These are phyloP conservation scores for Coffea eugenioides DNA, from an alignment of 257 asterid species.

Conservation along the genomic window DNA sequence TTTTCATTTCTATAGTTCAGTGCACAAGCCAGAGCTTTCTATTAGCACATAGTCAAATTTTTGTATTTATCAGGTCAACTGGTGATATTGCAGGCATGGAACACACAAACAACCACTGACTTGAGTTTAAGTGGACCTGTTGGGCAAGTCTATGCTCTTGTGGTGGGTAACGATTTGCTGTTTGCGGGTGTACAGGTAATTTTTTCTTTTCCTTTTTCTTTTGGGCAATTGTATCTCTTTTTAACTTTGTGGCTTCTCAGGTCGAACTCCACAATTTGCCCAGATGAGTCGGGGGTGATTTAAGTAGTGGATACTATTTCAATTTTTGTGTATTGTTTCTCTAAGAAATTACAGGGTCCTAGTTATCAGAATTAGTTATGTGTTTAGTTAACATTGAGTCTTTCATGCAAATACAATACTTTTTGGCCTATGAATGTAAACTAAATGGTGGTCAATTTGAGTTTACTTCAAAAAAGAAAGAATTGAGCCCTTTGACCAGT, in stretches of 20 bases:
- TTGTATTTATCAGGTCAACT: slow-evolving; percentile 8
- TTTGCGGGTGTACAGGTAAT: slow-evolving; percentile 93
- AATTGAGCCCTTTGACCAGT: background rate
- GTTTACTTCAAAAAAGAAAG: background rate
- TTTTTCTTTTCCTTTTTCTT: background rate
- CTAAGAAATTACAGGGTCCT: background rate
- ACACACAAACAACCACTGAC: slow-evolving; percentile 75
- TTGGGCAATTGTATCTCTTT: slow-evolving; percentile 4
- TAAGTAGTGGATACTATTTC: background rate
- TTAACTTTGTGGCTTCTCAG: background rate
- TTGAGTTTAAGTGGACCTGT: slow-evolving; percentile 88
- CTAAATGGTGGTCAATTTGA: background rate
- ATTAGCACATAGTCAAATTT: background rate
- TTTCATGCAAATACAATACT: background rate
- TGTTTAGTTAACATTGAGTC: background rate
- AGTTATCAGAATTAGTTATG: background rate
- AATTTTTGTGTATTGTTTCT: background rate
- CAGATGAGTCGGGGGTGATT: background rate
- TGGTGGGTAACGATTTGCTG: slow-evolving; percentile 79
- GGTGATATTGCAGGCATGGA: slow-evolving; percentile 77
- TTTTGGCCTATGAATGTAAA: background rate
- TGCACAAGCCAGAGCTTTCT: background rate
- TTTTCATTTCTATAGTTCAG: background rate
- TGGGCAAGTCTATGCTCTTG: slow-evolving; percentile 94
- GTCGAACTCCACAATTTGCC: background rate